Percentiles rank a stretch among this genome's conserved stretches.
Conservation (phyloP, 73 alveolate species). For the Paramecium biaurelia region DNA sequence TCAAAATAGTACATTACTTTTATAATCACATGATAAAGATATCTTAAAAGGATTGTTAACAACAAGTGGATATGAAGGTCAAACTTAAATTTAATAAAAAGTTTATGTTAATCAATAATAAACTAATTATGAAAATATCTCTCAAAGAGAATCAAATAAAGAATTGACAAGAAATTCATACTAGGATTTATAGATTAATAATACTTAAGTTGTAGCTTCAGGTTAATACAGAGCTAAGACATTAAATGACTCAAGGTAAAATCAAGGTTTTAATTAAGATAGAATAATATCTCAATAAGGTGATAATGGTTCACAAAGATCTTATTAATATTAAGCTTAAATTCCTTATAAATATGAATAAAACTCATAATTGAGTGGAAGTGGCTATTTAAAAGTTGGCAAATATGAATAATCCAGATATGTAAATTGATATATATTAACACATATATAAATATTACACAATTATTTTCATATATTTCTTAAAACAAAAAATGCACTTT, state of each 20-base stretch:
- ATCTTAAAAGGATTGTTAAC: neutral
- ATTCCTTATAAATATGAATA: neutral
- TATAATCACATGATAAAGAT: neutral
- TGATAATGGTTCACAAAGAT: neutral
- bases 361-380: neutral
- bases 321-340: neutral
- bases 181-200: neutral
- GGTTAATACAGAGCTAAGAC: neutral
- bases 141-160: neutral
- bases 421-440: neutral
- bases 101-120: neutral
- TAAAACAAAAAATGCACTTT: neutral
- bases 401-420: neutral
- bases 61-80: neutral
- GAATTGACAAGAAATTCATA: neutral
- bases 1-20: neutral
- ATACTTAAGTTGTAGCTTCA: neutral
- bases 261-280: neutral
- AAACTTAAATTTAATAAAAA: neutral
- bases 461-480: neutral
- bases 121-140: neutral
- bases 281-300: neutral
- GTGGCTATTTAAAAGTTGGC: neutral
- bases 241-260: neutral
- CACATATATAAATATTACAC: neutral